Evolutionary conservation across 495 filamentous ascomycete species (phyloP).

Genomic region (Podospora conica): DNA sequence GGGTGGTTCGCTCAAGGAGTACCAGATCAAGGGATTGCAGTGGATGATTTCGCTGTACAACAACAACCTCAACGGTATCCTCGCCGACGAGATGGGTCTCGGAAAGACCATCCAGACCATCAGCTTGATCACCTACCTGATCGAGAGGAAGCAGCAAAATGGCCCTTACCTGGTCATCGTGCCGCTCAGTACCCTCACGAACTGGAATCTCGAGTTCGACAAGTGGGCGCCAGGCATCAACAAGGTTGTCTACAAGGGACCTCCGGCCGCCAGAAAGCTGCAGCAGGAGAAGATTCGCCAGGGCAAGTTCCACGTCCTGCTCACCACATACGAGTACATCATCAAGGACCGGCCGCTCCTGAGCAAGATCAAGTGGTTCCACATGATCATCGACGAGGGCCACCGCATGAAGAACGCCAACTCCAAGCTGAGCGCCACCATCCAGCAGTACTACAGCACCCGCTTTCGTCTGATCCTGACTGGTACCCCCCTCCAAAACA

Average conservation of each 20-base stretch:
- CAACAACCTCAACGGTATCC: constrained; percentile 98
- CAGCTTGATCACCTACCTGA: constrained; percentile 92
- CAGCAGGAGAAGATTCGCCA: constrained; percentile 92
- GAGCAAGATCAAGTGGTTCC: constrained; percentile 96
- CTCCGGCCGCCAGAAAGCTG: constrained; percentile 78
- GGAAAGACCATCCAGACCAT: constrained; percentile 99
- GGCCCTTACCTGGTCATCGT: constrained; percentile 97
- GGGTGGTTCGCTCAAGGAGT: constrained; percentile 90
- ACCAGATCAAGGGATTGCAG: constrained; percentile 94
- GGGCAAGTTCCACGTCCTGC: constrained; percentile 88
- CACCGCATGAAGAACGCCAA: constrained; percentile 99
- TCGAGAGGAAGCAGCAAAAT: constrained; percentile 87
- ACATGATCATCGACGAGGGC: constrained; percentile 99
- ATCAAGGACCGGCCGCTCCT: constrained; percentile 95
- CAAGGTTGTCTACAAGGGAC: constrained; percentile 94
- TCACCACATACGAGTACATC: constrained; percentile 98
- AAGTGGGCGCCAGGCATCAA: constrained; percentile 90
- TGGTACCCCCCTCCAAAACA: constrained; percentile 95
- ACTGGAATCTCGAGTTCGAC: constrained; percentile 98
- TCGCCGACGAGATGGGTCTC: constrained; percentile 99
- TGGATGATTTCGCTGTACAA: constrained; percentile 99
- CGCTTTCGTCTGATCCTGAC: constrained; percentile 95
- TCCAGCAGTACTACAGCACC: constrained; percentile 90
- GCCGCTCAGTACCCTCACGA: constrained; percentile 90
- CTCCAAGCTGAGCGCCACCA: constrained; percentile 90